Conservation (phyloP, 2,329 filamentous ascomycete genomes). For the Pseudogymnoascus sp. region DNA sequence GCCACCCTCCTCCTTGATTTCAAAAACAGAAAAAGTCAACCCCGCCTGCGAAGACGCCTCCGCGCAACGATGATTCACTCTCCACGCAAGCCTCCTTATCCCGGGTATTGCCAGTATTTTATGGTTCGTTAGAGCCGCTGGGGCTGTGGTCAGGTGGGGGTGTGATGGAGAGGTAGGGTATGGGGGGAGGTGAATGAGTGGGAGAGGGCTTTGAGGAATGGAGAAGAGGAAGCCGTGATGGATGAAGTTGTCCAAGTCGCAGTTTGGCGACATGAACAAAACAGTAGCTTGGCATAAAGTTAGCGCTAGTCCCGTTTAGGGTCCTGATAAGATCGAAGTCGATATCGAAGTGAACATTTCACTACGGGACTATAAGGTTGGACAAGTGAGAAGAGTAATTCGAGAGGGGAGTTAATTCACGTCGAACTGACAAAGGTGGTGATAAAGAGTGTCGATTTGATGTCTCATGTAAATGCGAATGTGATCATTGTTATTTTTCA, state of each 20-base stretch:
- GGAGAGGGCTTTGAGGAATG: background rate
- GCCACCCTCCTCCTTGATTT: conserved; percentile 14
- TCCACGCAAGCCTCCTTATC: background rate
- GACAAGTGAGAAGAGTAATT: background rate
- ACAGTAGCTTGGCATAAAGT: background rate
- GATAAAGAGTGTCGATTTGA: no score
- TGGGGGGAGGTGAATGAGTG: background rate
- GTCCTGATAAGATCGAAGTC: background rate
- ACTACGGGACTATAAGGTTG: background rate
- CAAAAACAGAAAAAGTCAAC: background rate
- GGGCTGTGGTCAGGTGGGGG: background rate
- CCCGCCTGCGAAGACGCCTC: background rate
- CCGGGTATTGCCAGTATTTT: background rate
- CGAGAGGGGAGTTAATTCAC: background rate
- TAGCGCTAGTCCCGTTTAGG: background rate
- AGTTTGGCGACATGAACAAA: background rate
- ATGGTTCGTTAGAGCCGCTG: background rate
- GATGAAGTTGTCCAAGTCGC: conserved; percentile 1
- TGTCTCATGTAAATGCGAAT: background rate
- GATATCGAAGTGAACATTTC: background rate
- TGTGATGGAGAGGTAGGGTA: background rate
- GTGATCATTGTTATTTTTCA: background rate
- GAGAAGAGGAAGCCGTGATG: background rate
- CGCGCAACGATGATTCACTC: conserved; percentile 5
- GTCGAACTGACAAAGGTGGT: background rate